These are phyloP conservation scores for Penicillium sp. DNA, from an alignment of 2,329 filamentous ascomycete genomes.

Conservation along the genomic window DNA sequence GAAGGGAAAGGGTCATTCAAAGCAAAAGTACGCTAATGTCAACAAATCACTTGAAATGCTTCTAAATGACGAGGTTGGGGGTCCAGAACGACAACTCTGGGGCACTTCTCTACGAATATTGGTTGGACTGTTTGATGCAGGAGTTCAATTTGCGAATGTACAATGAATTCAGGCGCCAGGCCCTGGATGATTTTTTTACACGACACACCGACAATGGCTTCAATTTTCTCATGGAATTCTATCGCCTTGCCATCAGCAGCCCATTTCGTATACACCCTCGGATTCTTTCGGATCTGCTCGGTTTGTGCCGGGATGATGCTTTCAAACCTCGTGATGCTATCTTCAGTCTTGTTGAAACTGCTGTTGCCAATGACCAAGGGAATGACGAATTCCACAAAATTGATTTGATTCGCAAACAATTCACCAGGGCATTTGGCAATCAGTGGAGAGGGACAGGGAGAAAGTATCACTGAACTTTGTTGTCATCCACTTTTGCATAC, in stretches of 20 bases:
- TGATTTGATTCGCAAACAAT: slow-evolving; percentile 31
- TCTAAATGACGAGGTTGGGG: slow-evolving; percentile 49
- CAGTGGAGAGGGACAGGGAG: slow-evolving; percentile 35
- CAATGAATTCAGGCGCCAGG: slow-evolving; percentile 68
- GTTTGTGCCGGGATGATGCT: background rate
- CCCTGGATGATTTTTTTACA: slow-evolving; percentile 62
- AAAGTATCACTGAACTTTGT: background rate
- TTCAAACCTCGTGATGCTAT: background rate
- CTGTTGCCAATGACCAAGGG: slow-evolving; percentile 1
- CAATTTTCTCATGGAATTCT: background rate
- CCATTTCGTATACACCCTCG: background rate
- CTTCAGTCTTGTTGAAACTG: slow-evolving; percentile 1
- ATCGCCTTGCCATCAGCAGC: background rate
- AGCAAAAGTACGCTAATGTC: slow-evolving; percentile 23
- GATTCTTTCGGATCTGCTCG: background rate
- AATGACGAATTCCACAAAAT: slow-evolving; percentile 37
- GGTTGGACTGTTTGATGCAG: slow-evolving; percentile 70
- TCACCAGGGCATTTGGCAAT: slow-evolving; percentile 14
- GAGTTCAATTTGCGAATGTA: slow-evolving; percentile 78
- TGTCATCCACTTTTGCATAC: slow-evolving; percentile 1
- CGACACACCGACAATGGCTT: slow-evolving; percentile 47
- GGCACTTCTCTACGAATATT: slow-evolving; percentile 68
- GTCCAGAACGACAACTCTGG: slow-evolving; percentile 44
- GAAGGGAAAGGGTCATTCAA: background rate
- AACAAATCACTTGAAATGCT: slow-evolving; percentile 53